Evolutionary conservation across 106 monocot genomes (phyloP).

Genomic region (Iris macrosiphon): DNA sequence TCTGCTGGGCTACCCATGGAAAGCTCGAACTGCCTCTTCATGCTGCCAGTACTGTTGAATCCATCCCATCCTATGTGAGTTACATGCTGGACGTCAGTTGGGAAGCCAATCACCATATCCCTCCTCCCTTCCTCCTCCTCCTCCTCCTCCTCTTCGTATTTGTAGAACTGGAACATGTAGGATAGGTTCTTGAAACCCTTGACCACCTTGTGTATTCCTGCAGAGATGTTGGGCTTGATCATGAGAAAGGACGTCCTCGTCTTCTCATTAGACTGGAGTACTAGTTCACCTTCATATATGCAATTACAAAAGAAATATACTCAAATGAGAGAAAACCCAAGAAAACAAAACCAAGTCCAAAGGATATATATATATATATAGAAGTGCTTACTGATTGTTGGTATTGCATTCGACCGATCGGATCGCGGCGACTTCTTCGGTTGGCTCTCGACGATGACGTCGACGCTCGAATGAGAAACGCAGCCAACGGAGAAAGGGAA

Average conservation of each 20-base stretch:
- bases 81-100: constrained; percentile 65
- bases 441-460: constrained; percentile 27
- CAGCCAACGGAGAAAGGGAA: constrained; percentile 77
- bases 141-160: constrained; percentile 41
- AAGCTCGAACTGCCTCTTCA: constrained; percentile 14
- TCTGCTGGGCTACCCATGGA: constrained; percentile 3
- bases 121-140: constrained; percentile 43
- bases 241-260: constrained; percentile 18
- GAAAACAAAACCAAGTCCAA: not conserved
- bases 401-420: constrained; percentile 13
- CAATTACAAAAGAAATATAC: not conserved
- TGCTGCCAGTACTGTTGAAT: constrained; percentile 16
- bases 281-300: not conserved
- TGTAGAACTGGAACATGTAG: constrained; percentile 35
- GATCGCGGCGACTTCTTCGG: constrained; percentile 23
- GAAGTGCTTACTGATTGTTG: constrained; percentile 14
- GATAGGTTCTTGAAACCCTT: constrained; percentile 61
- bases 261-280: not conserved
- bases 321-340: not conserved
- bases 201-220: constrained; percentile 36
- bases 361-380: not conserved
- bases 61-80: constrained; percentile 64
- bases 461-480: constrained; percentile 65
- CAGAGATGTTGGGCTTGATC: constrained; percentile 13
- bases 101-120: constrained; percentile 64